Evolutionary conservation across 352 stramenopile genomes (phyloP).

Genomic region (Globisporangium cederbergense): DNA sequence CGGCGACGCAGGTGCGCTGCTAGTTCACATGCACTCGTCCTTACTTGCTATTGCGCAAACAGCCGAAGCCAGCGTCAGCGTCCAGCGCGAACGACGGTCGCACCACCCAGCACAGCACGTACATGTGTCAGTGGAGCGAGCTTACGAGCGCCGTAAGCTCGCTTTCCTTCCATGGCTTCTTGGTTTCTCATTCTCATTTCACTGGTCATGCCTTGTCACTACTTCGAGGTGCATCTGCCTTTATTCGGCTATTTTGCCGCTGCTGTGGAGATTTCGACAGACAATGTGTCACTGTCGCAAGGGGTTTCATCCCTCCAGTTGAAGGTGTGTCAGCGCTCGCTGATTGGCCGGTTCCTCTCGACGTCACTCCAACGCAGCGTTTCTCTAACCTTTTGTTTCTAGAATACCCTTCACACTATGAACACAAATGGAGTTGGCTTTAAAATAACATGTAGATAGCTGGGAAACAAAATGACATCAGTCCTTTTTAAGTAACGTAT

Average conservation of each 20-base stretch:
- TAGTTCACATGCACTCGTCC: no score
- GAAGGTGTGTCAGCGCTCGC: conserved; percentile 4
- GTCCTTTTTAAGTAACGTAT: not conserved
- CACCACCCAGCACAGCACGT: not conserved
- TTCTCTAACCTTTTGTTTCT: not conserved
- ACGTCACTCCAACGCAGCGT: not conserved
- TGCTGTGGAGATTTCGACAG: not conserved
- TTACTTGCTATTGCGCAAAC: no score
- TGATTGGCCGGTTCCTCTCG: conserved; percentile 6
- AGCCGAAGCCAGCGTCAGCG: no score
- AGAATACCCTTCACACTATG: not conserved
- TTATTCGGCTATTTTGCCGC: not conserved
- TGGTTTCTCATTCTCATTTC: not conserved
- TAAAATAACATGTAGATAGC: not conserved
- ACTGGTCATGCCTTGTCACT: not conserved
- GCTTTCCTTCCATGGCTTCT: not conserved
- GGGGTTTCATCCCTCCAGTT: not conserved
- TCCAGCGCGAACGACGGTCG: no score
- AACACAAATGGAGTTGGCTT: not conserved
- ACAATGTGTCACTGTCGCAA: not conserved
- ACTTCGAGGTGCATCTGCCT: not conserved
- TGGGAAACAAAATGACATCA: no score
- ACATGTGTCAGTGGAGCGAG: not conserved
- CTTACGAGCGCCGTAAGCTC: conserved; percentile 1
- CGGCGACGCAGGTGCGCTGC: no score